A percentile compares a stretch with the other conserved stretches of the same genome.
phyloP scores from a whole-genome alignment of 176 grass and related monocot genomes.

The Oryza meyeriana region DNA sequence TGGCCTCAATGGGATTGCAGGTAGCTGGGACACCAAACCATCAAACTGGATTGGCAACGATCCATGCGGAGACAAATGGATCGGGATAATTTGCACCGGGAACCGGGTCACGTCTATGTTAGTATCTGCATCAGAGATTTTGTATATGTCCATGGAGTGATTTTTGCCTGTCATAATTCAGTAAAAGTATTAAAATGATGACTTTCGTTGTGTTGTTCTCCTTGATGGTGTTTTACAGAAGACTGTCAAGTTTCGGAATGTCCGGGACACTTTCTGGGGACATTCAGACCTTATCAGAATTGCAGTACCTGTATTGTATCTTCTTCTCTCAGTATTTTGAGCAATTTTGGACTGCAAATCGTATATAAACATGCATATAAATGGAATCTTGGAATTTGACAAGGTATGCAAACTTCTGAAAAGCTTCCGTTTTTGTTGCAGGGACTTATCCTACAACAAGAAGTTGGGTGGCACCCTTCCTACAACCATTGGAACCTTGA shows the following conservation, averaged over 20 bases:
- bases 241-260: slow-evolving; percentile 60
- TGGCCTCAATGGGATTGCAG: slow-evolving; percentile 42
- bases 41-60: slow-evolving; percentile 75
- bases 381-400: neutral
- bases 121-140: slow-evolving; percentile 14
- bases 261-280: slow-evolving; percentile 71
- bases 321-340: slow-evolving; percentile 4
- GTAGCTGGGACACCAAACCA: slow-evolving; percentile 39
- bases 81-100: slow-evolving; percentile 44
- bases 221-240: slow-evolving; percentile 39
- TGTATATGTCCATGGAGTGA: neutral
- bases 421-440: slow-evolving; percentile 5
- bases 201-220: neutral
- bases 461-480: slow-evolving; percentile 54
- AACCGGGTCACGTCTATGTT: slow-evolving; percentile 52
- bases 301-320: slow-evolving; percentile 52
- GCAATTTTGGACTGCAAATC: neutral
- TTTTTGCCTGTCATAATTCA: neutral
- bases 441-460: slow-evolving; percentile 84
- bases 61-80: slow-evolving; percentile 70
- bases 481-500: slow-evolving; percentile 59
- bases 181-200: neutral
- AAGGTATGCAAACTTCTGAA: neutral
- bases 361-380: neutral
- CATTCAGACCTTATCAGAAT: slow-evolving; percentile 48